phyloP scores from a whole-genome alignment of 2,329 filamentous ascomycete species.

The Pseudogymnoascus sp. region DNA sequence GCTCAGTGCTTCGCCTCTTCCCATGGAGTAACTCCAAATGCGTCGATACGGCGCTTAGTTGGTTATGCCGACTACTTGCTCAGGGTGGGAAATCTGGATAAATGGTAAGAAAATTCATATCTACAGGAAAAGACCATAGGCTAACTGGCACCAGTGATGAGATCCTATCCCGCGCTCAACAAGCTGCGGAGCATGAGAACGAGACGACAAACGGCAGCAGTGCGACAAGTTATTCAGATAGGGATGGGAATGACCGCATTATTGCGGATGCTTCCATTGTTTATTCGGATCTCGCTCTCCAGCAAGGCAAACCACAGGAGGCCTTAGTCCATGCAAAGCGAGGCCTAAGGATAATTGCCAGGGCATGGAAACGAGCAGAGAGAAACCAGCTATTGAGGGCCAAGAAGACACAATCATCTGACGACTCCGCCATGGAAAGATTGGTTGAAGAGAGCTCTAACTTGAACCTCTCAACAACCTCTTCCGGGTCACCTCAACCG shows the following conservation, averaged over 20 bases:
- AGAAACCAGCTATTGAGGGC: slow-evolving; percentile 5
- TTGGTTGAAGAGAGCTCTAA: slow-evolving; percentile 29
- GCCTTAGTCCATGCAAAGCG: slow-evolving; percentile 52
- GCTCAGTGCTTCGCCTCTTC: slow-evolving; percentile 44
- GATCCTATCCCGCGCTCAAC: slow-evolving; percentile 23
- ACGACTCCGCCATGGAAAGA: slow-evolving; percentile 21
- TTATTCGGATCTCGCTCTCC: slow-evolving; percentile 29
- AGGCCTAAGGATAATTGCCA: slow-evolving; percentile 42
- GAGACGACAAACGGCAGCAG: slow-evolving; percentile 16
- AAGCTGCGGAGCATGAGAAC: slow-evolving; percentile 22
- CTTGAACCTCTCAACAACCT: slow-evolving; percentile 30
- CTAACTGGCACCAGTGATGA: slow-evolving; percentile 26
- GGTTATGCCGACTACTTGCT: slow-evolving; percentile 69
- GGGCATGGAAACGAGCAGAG: slow-evolving; percentile 32
- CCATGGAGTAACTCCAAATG: slow-evolving; percentile 36
- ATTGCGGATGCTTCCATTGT: slow-evolving; percentile 31
- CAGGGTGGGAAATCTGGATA: slow-evolving; percentile 56
- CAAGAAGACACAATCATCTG: slow-evolving; percentile 10
- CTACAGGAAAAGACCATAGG: neutral
- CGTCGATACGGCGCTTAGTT: slow-evolving; percentile 55
- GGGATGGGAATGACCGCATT: slow-evolving; percentile 23
- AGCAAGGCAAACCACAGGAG: slow-evolving; percentile 47
- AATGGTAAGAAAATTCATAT: slow-evolving; percentile 39
- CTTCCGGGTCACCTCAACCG: slow-evolving; percentile 36
- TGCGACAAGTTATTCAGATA: slow-evolving; percentile 16